Base-by-base conservation (phyloP, 768 basidiomycete genomes). In the Kockovaella imperatae region DNA sequence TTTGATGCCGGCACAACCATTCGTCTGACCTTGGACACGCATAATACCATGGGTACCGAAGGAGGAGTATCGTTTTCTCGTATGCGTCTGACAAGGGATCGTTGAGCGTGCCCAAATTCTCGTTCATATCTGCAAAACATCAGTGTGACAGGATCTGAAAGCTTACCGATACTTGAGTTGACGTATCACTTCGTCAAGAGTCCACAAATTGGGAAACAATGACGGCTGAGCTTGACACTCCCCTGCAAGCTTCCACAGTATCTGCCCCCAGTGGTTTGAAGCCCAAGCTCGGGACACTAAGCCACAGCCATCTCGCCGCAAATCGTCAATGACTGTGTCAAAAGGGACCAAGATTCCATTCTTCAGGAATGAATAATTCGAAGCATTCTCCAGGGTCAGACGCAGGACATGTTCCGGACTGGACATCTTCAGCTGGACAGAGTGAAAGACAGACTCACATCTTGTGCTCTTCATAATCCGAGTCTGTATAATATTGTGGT, bases 171-270 rank as follows among this genome's bases (percentile, higher is more conserved):
- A 91, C 42, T 81, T 76, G 4, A 97, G 75, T 73, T 97, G 93
- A 14, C 79, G 74, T 39, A 87, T 78, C 5, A 86, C 83, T 68
- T 87, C 86, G 10, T 74, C 67, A 83, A 85, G 95, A 55, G 79
- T 82, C 89, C 93, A 99, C 41, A 76, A 73, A 38, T 77, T 71
- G 60, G 81, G 81, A 11, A 64, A 61, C 32, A 75, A 73, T 21
- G 76, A 68, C 3, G 90, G 89, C 49, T 86, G 81, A 1, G 89
- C 75, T 29, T 77, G 75, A 1, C 82, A 83, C 78, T 88, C 80
- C 11, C 86, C 84, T 3, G 89, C 87, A 18, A 95, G 72, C 72
- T 99, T 99, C 95, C 95, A 99, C 3, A 99, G 76, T 25, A 97
- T 80, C 36, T 90, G 72, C 8, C 74, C 69, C 86, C 89, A 99